phyloP scores from a whole-genome alignment of 495 filamentous ascomycete genomes.

The Aspergillus nidulans region DNA sequence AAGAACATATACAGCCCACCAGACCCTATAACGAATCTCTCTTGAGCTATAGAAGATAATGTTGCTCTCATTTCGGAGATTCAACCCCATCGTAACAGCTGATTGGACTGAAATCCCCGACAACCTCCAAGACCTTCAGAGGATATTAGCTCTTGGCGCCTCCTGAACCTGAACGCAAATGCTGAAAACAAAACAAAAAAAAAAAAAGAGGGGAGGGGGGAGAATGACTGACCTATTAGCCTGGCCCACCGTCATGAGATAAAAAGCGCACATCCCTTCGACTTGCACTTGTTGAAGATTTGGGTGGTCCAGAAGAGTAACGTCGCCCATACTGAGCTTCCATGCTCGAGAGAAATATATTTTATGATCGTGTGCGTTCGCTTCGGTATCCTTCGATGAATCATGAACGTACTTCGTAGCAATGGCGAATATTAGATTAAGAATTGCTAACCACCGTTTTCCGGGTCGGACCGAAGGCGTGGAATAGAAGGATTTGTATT shows the following conservation, averaged over 20 bases:
- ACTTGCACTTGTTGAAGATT: conserved; percentile 57
- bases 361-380: conserved; percentile 34
- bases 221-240: conserved; percentile 52
- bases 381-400: background rate
- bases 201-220: no score
- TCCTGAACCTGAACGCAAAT: background rate
- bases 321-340: conserved; percentile 46
- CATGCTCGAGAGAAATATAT: conserved; percentile 57
- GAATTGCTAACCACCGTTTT: conserved; percentile 52
- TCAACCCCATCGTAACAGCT: conserved; percentile 55
- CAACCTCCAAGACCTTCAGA: conserved; percentile 57
- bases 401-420: conserved; percentile 47
- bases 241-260: conserved; percentile 54
- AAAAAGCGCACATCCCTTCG: conserved; percentile 53
- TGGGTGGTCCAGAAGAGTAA: conserved; percentile 47
- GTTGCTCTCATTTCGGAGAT: conserved; percentile 54
- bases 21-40: conserved; percentile 37
- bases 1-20: conserved; percentile 56
- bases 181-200: background rate
- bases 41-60: conserved; percentile 45
- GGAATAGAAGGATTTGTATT: conserved; percentile 39
- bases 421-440: conserved; percentile 67
- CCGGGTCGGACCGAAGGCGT: conserved; percentile 32
- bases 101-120: conserved; percentile 56
- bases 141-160: background rate